These are phyloP conservation scores for Exidia glandulosa DNA, from an alignment of 768 basidiomycete genomes.

Conservation along the genomic window DNA sequence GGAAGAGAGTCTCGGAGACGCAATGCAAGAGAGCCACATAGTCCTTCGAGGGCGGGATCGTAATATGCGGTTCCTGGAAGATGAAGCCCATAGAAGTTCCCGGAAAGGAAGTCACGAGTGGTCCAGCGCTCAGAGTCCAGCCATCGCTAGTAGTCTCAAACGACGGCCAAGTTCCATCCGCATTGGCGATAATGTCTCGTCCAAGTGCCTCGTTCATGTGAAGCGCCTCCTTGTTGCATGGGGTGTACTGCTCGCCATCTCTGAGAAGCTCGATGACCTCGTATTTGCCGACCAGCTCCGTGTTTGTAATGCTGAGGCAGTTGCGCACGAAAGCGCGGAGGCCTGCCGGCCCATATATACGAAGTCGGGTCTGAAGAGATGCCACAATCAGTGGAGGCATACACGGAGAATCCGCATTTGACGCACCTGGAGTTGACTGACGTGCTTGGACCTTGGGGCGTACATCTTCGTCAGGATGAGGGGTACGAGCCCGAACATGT, in stretches of 20 bases:
- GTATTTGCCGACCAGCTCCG: slow-evolving; percentile 48
- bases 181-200: slow-evolving; percentile 39
- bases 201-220: slow-evolving; percentile 57
- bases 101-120: slow-evolving; percentile 66
- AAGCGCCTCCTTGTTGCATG: slow-evolving; percentile 34
- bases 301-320: slow-evolving; percentile 56
- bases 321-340: slow-evolving; percentile 64
- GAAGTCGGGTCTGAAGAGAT: slow-evolving; percentile 41
- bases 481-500: slow-evolving; percentile 63
- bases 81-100: slow-evolving; percentile 75
- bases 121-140: slow-evolving; percentile 62
- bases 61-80: slow-evolving; percentile 41
- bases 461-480: slow-evolving; percentile 41
- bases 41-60: slow-evolving; percentile 5
- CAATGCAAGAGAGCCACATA: slow-evolving; percentile 9
- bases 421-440: background rate
- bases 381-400: too few species aligned
- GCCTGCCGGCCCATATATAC: slow-evolving; percentile 74
- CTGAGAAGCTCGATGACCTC: slow-evolving; percentile 70
- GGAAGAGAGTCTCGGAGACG: too few species aligned
- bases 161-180: slow-evolving; percentile 57
- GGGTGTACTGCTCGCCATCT: slow-evolving; percentile 38
- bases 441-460: background rate
- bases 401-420: too few species aligned
- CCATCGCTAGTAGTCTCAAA: slow-evolving; percentile 35